phyloP scores from a whole-genome alignment of 2,329 filamentous ascomycete species.

The Ophiostoma ips region DNA sequence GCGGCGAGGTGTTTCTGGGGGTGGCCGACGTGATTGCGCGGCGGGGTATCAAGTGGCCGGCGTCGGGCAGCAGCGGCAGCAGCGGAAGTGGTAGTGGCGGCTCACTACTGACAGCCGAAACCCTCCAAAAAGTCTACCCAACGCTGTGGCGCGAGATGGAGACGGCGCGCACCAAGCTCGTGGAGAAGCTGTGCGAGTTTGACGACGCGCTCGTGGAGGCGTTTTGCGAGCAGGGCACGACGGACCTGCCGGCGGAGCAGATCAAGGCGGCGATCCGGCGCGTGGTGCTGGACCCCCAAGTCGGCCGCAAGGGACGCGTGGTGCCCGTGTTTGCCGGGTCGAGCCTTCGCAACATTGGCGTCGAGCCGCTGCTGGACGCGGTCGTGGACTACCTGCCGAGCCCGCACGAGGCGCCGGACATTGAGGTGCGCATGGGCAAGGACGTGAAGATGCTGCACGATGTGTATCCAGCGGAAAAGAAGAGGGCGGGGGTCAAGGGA shows the following conservation, averaged over 20 bases:
- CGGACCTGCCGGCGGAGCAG: slow-evolving; percentile 53
- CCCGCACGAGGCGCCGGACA: slow-evolving; percentile 32
- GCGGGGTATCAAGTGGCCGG: slow-evolving; percentile 58
- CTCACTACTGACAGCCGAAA: slow-evolving; percentile 17
- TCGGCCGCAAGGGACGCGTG: slow-evolving; percentile 42
- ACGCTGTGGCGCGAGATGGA: slow-evolving; percentile 53
- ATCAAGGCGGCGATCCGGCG: slow-evolving; percentile 64
- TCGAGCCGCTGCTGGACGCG: slow-evolving; percentile 80
- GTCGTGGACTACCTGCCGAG: slow-evolving; percentile 78
- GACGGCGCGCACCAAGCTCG: slow-evolving; percentile 59
- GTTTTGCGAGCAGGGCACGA: slow-evolving; percentile 65
- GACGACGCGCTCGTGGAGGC: slow-evolving; percentile 77
- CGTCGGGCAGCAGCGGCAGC: slow-evolving; percentile 14
- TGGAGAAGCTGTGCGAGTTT: slow-evolving; percentile 77
- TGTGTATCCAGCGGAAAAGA: slow-evolving; percentile 1
- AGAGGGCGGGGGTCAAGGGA: too few species aligned
- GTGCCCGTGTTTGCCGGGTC: slow-evolving; percentile 84
- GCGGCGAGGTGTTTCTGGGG: slow-evolving; percentile 61
- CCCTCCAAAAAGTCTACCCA: slow-evolving; percentile 37
- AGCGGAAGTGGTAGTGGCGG: too few species aligned
- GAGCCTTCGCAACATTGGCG: slow-evolving; percentile 86
- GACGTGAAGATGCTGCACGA: slow-evolving; percentile 34
- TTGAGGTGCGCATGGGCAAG: slow-evolving; percentile 25
- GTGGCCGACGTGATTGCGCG: slow-evolving; percentile 72
- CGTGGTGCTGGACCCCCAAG: slow-evolving; percentile 32